A percentile compares a stretch with the other conserved stretches of the same genome.
Evolutionary conservation across 1,284 basidiomycete species (phyloP).

Genomic region (Peniophora sp.): DNA sequence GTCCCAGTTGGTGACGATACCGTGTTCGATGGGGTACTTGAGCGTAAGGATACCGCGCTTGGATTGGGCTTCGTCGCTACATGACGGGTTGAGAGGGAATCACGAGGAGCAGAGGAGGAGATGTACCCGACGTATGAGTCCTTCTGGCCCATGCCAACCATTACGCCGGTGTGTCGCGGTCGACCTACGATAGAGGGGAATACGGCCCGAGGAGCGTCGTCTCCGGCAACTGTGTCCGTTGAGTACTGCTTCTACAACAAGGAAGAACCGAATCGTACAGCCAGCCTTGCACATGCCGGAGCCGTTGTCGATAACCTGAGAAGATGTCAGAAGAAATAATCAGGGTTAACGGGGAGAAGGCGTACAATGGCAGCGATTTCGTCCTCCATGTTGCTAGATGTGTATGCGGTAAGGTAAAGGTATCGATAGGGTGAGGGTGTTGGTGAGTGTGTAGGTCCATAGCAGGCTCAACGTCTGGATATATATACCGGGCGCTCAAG

Average conservation of each 20-base stretch:
- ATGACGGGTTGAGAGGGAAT: neutral
- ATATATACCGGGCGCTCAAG: neutral
- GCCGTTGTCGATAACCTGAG: conserved; percentile 78
- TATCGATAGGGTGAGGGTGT: neutral
- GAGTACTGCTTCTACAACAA: neutral
- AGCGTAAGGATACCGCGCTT: conserved; percentile 94
- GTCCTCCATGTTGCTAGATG: conserved; percentile 30
- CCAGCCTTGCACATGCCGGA: conserved; percentile 93
- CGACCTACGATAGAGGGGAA: conserved; percentile 88
- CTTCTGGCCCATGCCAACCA: conserved; percentile 86
- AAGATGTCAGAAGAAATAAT: conserved; percentile 2
- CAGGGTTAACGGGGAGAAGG: conserved; percentile 7
- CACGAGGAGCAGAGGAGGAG: conserved; percentile 5
- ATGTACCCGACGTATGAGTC: conserved; percentile 80
- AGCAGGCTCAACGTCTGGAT: neutral
- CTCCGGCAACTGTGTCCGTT: conserved; percentile 41
- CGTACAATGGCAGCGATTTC: conserved; percentile 41
- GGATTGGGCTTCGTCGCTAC: conserved; percentile 86
- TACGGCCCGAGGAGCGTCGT: conserved; percentile 65
- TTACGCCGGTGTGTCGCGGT: conserved; percentile 88
- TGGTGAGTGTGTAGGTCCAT: neutral
- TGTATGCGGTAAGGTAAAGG: neutral
- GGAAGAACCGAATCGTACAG: conserved; percentile 40
- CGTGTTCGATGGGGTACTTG: conserved; percentile 79
- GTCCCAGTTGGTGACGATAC: conserved; percentile 95